Evolutionary conservation across 441 rosid species (phyloP).

Genomic region (Erysimum cheiri): DNA sequence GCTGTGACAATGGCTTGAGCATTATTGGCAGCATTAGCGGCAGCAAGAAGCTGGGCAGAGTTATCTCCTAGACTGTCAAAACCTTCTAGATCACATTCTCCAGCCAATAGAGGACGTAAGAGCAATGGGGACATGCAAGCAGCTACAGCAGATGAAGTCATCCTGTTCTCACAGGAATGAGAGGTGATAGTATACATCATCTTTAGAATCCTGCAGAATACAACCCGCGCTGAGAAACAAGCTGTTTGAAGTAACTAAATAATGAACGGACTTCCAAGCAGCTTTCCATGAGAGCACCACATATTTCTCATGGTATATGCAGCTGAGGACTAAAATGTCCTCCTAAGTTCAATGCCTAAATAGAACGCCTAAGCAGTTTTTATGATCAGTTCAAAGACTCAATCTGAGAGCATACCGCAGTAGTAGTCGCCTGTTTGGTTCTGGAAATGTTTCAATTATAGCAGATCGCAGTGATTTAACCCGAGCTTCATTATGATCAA

Average conservation of each 20-base stretch:
- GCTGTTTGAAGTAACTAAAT: conserved; percentile 27
- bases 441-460: conserved; percentile 86
- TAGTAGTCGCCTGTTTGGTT: conserved; percentile 89
- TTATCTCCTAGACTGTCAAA: conserved; percentile 80
- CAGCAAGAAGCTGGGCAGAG: conserved; percentile 98
- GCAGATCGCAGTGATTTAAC: conserved; percentile 78
- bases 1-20: conserved; percentile 93
- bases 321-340: neutral
- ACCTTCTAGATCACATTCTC: conserved; percentile 96
- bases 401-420: conserved; percentile 60
- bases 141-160: conserved; percentile 96
- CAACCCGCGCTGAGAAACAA: conserved; percentile 31
- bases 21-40: conserved; percentile 96
- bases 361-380: conserved; percentile 7
- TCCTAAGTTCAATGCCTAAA: conserved; percentile 16
- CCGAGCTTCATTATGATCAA: conserved; percentile 87
- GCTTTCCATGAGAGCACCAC: conserved; percentile 28
- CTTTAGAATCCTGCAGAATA: conserved; percentile 77
- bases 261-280: conserved; percentile 11
- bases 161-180: conserved; percentile 86
- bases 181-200: conserved; percentile 87
- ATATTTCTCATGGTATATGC: conserved; percentile 1
- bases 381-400: conserved; percentile 3
- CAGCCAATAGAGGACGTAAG: conserved; percentile 88
- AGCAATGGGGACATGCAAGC: conserved; percentile 99